These are phyloP conservation scores for Orbilia brochopaga DNA, from an alignment of 2,329 filamentous ascomycete species.

Conservation along the genomic window DNA sequence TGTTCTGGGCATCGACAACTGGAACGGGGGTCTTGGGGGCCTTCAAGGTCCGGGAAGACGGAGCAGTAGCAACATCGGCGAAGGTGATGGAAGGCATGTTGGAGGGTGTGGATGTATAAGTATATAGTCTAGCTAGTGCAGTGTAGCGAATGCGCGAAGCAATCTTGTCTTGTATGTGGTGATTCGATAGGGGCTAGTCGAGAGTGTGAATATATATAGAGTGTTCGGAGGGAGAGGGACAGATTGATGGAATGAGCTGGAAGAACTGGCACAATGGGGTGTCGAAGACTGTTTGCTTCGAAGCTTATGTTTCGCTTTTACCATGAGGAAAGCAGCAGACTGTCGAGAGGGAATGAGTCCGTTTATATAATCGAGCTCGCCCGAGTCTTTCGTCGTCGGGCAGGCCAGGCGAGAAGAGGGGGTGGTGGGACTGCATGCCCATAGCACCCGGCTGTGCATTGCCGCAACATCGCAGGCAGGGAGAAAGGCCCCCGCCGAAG, in stretches of 20 bases:
- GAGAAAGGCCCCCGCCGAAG: neutral
- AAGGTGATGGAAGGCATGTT: constrained; percentile 44
- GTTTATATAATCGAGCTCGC: constrained; percentile 27
- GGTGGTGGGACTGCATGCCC: neutral
- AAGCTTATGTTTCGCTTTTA: neutral
- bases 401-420: neutral
- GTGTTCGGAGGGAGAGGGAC: neutral
- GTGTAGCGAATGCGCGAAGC: neutral
- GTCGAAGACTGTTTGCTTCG: no score
- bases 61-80: constrained; percentile 33
- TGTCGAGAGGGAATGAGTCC: neutral
- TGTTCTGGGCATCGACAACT: constrained; percentile 52
- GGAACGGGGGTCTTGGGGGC: constrained; percentile 51
- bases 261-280: no score
- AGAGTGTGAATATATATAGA: neutral
- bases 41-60: constrained; percentile 49
- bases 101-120: constrained; percentile 5
- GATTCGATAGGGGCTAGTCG: neutral
- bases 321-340: neutral
- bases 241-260: neutral
- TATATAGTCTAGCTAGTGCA: neutral
- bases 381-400: neutral
- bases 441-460: neutral
- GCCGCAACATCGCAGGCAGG: neutral
- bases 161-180: neutral